These are phyloP conservation scores for Sisymbrium altissimum DNA, from an alignment of 345 rosid species.

Conservation along the genomic window DNA sequence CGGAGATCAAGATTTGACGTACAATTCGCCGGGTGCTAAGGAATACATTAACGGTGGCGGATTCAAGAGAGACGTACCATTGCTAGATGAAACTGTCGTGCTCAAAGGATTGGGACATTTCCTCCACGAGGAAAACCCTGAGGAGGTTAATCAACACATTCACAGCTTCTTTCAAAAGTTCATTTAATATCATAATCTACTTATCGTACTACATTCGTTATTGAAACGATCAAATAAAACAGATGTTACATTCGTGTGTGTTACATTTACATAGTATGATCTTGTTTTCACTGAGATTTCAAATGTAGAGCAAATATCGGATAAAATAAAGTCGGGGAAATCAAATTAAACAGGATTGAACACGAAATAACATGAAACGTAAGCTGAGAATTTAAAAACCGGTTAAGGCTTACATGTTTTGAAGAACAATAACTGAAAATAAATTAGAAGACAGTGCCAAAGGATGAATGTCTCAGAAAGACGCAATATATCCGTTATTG, in stretches of 20 bases:
- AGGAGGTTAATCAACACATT: constrained; percentile 59
- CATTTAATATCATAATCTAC: background rate
- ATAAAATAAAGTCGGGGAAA: background rate
- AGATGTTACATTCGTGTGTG: background rate
- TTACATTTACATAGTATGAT: background rate
- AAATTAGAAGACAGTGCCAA: constrained; percentile 5
- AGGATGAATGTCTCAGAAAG: background rate
- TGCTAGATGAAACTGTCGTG: constrained; percentile 63
- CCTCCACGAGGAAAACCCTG: constrained; percentile 61
- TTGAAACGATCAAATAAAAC: background rate
- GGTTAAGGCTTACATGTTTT: background rate
- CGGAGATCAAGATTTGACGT: constrained; percentile 68
- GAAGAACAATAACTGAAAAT: background rate
- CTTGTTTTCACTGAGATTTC: background rate
- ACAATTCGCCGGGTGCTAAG: constrained; percentile 47
- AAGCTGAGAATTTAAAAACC: background rate
- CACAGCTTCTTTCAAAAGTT: constrained; percentile 44
- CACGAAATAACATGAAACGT: background rate
- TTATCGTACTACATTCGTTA: background rate
- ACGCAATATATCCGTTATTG: background rate
- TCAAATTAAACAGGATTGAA: background rate
- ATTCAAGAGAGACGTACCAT: constrained; percentile 59
- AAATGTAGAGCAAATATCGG: background rate
- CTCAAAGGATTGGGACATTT: constrained; percentile 73
- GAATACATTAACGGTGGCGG: constrained; percentile 53